phyloP scores from a whole-genome alignment of 371 early-diverging fungal genomes.

The Syncephalastrum monosporum region DNA sequence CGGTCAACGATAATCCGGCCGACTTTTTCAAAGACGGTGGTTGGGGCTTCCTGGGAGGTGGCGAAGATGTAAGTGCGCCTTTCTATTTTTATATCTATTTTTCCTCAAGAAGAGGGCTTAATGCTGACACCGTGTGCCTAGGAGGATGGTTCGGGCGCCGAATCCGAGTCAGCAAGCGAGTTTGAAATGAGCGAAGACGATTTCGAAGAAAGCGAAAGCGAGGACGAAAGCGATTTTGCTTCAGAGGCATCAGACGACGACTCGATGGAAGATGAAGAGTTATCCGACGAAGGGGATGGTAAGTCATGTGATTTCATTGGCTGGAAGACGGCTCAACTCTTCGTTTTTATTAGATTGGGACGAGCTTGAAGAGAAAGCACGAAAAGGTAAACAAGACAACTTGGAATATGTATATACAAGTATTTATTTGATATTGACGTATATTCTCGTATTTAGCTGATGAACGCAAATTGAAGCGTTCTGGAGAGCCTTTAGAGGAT shows the following conservation, averaged over 20 bases:
- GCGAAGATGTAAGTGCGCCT: conserved; percentile 55
- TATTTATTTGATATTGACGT: neutral
- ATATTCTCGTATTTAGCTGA: conserved; percentile 40
- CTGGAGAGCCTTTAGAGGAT: no score
- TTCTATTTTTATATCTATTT: neutral
- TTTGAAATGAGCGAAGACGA: conserved; percentile 56
- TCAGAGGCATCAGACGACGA: conserved; percentile 61
- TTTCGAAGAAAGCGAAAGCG: conserved; percentile 57
- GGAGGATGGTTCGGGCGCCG: conserved; percentile 45
- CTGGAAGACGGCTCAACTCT: neutral
- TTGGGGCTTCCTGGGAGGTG: conserved; percentile 90
- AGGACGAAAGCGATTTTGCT: conserved; percentile 70
- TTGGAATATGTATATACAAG: neutral
- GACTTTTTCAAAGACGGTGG: conserved; percentile 97
- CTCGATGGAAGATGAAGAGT: conserved; percentile 57
- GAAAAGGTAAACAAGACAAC: conserved; percentile 40
- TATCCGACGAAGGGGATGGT: conserved; percentile 62
- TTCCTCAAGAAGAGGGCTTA: neutral
- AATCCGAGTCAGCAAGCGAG: conserved; percentile 62
- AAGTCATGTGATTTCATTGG: conserved; percentile 4
- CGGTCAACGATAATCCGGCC: conserved; percentile 94
- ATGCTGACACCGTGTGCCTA: neutral
- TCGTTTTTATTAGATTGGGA: conserved; percentile 65
- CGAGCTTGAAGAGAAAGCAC: conserved; percentile 77
- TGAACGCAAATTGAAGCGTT: conserved; percentile 51